Evolutionary conservation across 441 rosid genomes (phyloP).

Genomic region (Syzygium syzygioides): DNA sequence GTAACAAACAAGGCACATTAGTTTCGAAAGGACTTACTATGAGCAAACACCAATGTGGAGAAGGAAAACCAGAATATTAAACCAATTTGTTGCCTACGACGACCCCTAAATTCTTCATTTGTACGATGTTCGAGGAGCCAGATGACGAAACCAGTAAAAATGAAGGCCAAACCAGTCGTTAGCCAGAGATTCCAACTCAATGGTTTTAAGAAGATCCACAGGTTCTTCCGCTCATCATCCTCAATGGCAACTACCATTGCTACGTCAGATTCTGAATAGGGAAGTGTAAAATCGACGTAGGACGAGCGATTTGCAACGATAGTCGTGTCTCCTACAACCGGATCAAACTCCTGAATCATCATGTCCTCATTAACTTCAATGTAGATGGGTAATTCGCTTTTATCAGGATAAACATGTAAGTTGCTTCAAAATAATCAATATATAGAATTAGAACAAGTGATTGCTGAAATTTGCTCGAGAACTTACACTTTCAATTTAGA

Average conservation of each 20-base stretch:
- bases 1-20: neutral
- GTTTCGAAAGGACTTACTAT: constrained; percentile 18
- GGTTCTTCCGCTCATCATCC: constrained; percentile 14
- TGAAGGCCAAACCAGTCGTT: constrained; percentile 18
- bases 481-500: no score
- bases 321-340: constrained; percentile 37
- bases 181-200: constrained; percentile 40
- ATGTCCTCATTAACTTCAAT: neutral
- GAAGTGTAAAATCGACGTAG: constrained; percentile 35
- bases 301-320: constrained; percentile 20
- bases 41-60: constrained; percentile 34
- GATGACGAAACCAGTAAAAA: constrained; percentile 28
- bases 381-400: neutral
- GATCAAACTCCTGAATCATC: constrained; percentile 25
- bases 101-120: constrained; percentile 32
- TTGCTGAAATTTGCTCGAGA: no score
- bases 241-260: constrained; percentile 27
- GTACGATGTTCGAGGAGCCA: constrained; percentile 37
- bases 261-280: constrained; percentile 40
- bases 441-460: no score
- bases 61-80: constrained; percentile 36
- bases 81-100: constrained; percentile 29
- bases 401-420: neutral
- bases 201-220: constrained; percentile 48
- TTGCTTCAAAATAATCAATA: no score